Evolutionary conservation across 495 filamentous ascomycete genomes (phyloP).

Genomic region (Aspergillus cristatus): DNA sequence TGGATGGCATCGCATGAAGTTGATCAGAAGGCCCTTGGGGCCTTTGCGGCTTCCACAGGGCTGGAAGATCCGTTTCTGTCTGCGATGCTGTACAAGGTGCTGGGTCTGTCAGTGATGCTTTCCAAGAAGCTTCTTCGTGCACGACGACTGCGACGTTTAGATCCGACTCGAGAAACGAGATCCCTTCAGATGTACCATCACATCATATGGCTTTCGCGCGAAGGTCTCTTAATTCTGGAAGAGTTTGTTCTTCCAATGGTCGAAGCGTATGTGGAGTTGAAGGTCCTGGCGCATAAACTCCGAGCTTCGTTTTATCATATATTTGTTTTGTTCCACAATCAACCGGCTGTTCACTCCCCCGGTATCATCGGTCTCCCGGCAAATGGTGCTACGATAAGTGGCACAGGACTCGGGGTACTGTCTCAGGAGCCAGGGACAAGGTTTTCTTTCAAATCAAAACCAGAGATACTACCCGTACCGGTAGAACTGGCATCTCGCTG

Average conservation of each 20-base stretch:
- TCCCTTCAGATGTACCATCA: slow-evolving; percentile 77
- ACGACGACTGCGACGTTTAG: slow-evolving; percentile 72
- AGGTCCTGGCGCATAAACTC: slow-evolving; percentile 83
- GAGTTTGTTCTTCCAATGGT: slow-evolving; percentile 79
- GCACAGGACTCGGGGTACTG: slow-evolving; percentile 13
- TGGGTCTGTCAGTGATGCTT: slow-evolving; percentile 84
- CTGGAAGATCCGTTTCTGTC: slow-evolving; percentile 67
- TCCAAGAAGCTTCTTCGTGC: slow-evolving; percentile 77
- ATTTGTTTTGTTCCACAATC: slow-evolving; percentile 91
- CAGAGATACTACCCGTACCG: slow-evolving; percentile 8
- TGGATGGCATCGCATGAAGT: slow-evolving; percentile 94
- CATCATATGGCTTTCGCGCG: slow-evolving; percentile 91
- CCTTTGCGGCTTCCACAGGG: slow-evolving; percentile 66
- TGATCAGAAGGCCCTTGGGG: slow-evolving; percentile 91
- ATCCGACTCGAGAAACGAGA: slow-evolving; percentile 68
- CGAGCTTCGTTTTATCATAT: slow-evolving; percentile 93
- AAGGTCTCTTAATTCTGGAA: slow-evolving; percentile 80
- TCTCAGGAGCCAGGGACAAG: slow-evolving; percentile 20
- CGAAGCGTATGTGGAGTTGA: slow-evolving; percentile 58
- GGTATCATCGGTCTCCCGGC: slow-evolving; percentile 27
- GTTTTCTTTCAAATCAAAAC: slow-evolving; percentile 13
- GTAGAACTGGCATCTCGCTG: not conserved
- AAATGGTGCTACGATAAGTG: slow-evolving; percentile 13
- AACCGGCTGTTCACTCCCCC: slow-evolving; percentile 44
- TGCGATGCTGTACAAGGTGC: slow-evolving; percentile 74